phyloP scores from a whole-genome alignment of 2,329 filamentous ascomycete genomes.

The Cladosporium sp. region DNA sequence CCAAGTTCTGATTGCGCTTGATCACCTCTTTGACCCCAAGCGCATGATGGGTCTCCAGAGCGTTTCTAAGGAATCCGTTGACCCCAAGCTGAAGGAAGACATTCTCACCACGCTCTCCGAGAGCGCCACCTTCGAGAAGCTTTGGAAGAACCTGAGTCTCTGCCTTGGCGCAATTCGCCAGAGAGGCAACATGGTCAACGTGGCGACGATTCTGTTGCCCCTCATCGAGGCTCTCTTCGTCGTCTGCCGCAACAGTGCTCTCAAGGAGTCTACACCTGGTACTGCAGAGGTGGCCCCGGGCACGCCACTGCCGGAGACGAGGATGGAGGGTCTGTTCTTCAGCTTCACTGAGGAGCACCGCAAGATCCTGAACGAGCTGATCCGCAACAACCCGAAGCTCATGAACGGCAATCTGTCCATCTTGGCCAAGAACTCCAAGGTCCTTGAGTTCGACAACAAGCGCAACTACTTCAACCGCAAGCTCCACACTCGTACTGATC shows the following conservation, averaged over 20 bases:
- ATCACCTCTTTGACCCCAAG: slow-evolving; percentile 89
- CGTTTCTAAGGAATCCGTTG: slow-evolving; percentile 35
- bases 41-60: slow-evolving; percentile 41
- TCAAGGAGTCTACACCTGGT: slow-evolving; percentile 59
- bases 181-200: slow-evolving; percentile 91
- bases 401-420: slow-evolving; percentile 98
- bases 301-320: slow-evolving; percentile 70
- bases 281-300: slow-evolving; percentile 36
- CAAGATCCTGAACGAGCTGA: slow-evolving; percentile 94
- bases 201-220: slow-evolving; percentile 89
- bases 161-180: slow-evolving; percentile 83
- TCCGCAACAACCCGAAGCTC: slow-evolving; percentile 91
- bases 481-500: slow-evolving; percentile 68
- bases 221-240: slow-evolving; percentile 98
- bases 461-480: slow-evolving; percentile 97
- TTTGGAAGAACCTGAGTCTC: slow-evolving; percentile 88
- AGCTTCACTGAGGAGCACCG: slow-evolving; percentile 96
- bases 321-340: slow-evolving; percentile 90
- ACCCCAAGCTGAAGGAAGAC: slow-evolving; percentile 67
- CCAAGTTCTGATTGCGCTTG: slow-evolving; percentile 83
- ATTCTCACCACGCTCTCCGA: slow-evolving; percentile 84
- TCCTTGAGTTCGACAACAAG: slow-evolving; percentile 98
- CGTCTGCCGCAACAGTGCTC: slow-evolving; percentile 93
- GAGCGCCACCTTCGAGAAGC: slow-evolving; percentile 77
- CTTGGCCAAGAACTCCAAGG: slow-evolving; percentile 96